phyloP scores from a whole-genome alignment of 2,329 filamentous ascomycete genomes.

The Rutstroemia sp. region DNA sequence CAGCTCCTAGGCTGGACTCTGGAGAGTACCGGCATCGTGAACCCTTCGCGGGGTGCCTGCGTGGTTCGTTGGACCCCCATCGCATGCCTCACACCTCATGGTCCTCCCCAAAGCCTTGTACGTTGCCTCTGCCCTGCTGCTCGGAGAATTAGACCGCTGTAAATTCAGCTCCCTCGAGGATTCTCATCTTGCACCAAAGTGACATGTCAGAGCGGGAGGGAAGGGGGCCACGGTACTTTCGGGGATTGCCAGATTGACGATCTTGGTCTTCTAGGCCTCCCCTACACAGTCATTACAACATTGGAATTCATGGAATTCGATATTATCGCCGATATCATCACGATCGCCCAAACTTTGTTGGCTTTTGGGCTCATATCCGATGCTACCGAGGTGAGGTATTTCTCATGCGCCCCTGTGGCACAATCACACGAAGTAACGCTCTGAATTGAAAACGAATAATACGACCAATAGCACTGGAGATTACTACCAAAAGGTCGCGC shows the following conservation, averaged over 20 bases:
- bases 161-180: slow-evolving; percentile 21
- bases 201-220: slow-evolving; percentile 18
- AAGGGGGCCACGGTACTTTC: slow-evolving; percentile 12
- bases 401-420: slow-evolving; percentile 12
- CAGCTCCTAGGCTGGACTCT: slow-evolving; percentile 3
- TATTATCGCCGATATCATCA: neutral
- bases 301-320: neutral
- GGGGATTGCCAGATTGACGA: slow-evolving; percentile 18
- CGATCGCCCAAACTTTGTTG: neutral
- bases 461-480: slow-evolving; percentile 9
- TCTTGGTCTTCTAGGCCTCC: slow-evolving; percentile 9
- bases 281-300: neutral
- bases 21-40: slow-evolving; percentile 23
- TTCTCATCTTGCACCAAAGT: slow-evolving; percentile 17
- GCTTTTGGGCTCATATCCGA: slow-evolving; percentile 3
- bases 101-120: slow-evolving; percentile 2
- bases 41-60: slow-evolving; percentile 22
- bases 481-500: slow-evolving; percentile 5
- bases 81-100: slow-evolving; percentile 12
- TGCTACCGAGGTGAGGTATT: slow-evolving; percentile 1
- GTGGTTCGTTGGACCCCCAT: slow-evolving; percentile 10
- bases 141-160: slow-evolving; percentile 22
- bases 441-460: neutral
- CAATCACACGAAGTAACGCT: slow-evolving; percentile 6
- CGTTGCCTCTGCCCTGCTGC: slow-evolving; percentile 4